These are phyloP conservation scores for Fusarium penzigii DNA, from an alignment of 2,329 filamentous ascomycete species.

Conservation along the genomic window DNA sequence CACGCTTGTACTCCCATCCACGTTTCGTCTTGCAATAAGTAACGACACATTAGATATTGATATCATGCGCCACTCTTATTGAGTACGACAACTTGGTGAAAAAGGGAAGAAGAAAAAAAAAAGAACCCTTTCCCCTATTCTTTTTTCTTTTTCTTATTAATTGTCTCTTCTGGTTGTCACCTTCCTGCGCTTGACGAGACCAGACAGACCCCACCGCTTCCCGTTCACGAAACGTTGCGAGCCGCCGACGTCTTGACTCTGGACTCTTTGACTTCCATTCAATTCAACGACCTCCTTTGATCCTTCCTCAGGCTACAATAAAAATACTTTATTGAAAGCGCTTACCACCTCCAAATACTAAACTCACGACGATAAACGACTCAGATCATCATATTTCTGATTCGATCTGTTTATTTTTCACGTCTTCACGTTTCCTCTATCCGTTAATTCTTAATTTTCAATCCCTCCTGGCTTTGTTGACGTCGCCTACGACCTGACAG, in stretches of 20 bases:
- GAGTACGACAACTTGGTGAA: constrained; percentile 25
- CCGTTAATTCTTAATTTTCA: constrained; percentile 25
- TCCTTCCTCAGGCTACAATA: constrained; percentile 7
- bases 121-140: constrained; percentile 13
- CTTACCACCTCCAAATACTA: background rate
- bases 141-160: constrained; percentile 7
- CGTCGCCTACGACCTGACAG: constrained; percentile 14
- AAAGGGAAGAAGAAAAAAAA: constrained; percentile 19
- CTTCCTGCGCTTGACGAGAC: too few species aligned
- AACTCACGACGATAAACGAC: background rate
- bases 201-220: constrained; percentile 19
- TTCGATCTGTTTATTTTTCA: background rate
- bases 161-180: constrained; percentile 1
- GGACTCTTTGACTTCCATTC: constrained; percentile 12
- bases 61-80: constrained; percentile 26
- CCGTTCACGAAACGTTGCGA: constrained; percentile 27
- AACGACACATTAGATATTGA: constrained; percentile 2
- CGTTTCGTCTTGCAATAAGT: background rate
- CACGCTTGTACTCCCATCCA: constrained; percentile 10
- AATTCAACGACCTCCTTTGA: constrained; percentile 4
- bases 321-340: background rate
- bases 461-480: constrained; percentile 12
- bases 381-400: background rate
- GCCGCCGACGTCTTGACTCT: constrained; percentile 17
- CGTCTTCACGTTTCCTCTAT: constrained; percentile 4